Evolutionary conservation across 441 rosid species (phyloP).

Genomic region (Populus hybrid): DNA sequence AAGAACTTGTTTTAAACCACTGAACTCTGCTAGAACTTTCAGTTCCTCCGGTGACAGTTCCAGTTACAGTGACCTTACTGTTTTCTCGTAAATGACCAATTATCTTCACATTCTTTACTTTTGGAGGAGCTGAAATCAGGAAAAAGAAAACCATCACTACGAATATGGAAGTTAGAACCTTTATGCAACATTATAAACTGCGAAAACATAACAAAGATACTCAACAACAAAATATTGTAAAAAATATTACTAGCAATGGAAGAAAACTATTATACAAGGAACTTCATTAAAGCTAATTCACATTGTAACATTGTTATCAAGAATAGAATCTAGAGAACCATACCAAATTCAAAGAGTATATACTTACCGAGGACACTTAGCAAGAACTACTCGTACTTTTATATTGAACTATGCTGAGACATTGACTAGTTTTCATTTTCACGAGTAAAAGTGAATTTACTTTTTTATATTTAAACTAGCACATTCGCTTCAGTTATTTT

Average conservation of each 20-base stretch:
- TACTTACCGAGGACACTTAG: not conserved
- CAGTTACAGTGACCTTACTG: conserved; percentile 82
- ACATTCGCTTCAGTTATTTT: not conserved
- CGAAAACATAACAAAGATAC: not conserved
- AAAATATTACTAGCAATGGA: not conserved
- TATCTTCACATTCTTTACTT: conserved; percentile 81
- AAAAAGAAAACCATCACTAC: conserved; percentile 19
- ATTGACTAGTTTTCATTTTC: not conserved
- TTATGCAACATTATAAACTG: conserved; percentile 19
- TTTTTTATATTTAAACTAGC: not conserved
- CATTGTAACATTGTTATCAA: not conserved
- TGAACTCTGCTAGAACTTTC: conserved; percentile 98
- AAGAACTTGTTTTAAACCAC: conserved; percentile 80
- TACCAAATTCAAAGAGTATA: not conserved
- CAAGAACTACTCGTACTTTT: not conserved
- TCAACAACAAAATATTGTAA: not conserved
- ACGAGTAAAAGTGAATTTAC: not conserved
- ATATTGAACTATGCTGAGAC: not conserved
- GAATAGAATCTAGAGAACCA: not conserved
- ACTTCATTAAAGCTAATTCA: not conserved
- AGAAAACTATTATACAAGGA: not conserved
- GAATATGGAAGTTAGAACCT: conserved; percentile 18
- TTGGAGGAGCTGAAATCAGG: conserved; percentile 82
- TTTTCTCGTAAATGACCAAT: conserved; percentile 88
- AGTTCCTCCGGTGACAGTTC: conserved; percentile 86